phyloP scores from a whole-genome alignment of 2,329 filamentous ascomycete genomes.

The Stagonosporopsis vannaccii region DNA sequence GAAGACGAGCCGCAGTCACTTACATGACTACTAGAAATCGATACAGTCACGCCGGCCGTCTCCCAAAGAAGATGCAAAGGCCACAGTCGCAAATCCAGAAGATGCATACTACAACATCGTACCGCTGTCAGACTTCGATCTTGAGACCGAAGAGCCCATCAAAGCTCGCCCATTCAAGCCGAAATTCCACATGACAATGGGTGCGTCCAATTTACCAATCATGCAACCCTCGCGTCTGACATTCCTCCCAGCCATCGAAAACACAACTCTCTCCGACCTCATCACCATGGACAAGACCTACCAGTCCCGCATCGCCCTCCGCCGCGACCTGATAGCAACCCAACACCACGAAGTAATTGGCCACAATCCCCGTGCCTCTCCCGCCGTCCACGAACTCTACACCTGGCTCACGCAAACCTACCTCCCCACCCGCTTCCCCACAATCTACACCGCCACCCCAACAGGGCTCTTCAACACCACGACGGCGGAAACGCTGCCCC shows the following conservation, averaged over 20 bases:
- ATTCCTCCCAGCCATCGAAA: conserved; percentile 58
- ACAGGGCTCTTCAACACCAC: conserved; percentile 54
- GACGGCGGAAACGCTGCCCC: conserved; percentile 54
- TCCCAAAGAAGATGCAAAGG: not conserved
- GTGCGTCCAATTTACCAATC: conserved; percentile 43
- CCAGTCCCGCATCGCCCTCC: conserved; percentile 58
- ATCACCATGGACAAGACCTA: conserved; percentile 68
- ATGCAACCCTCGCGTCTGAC: not conserved
- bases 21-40: not conserved
- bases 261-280: conserved; percentile 60
- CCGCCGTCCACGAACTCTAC: conserved; percentile 65
- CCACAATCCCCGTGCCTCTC: conserved; percentile 45
- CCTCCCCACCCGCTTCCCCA: conserved; percentile 64
- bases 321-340: conserved; percentile 56
- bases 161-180: conserved; percentile 66
- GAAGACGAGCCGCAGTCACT: not conserved
- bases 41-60: not conserved
- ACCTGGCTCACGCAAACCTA: conserved; percentile 62
- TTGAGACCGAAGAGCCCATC: conserved; percentile 59
- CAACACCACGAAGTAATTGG: conserved; percentile 53
- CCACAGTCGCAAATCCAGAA: conserved; percentile 14
- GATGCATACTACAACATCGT: conserved; percentile 53
- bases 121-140: conserved; percentile 60
- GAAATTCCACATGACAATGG: conserved; percentile 70
- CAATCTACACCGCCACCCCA: conserved; percentile 56